Percentiles rank a stretch among this genome's conserved stretches.
Evolutionary conservation across 306 rosid genomes (phyloP).

Genomic region (Dalbergia cochinchinensis): DNA sequence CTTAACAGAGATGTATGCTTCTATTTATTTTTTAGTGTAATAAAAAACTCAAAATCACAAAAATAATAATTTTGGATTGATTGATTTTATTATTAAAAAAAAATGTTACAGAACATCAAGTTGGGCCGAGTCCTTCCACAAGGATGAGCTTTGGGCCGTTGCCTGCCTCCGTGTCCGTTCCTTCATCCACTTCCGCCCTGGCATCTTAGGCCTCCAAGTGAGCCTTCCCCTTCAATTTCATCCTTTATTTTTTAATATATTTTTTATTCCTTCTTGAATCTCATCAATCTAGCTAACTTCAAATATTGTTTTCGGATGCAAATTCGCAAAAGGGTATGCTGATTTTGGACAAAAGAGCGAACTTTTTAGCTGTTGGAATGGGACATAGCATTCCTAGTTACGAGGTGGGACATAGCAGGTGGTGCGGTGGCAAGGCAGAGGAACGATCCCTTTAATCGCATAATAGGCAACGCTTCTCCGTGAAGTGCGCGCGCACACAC

Average conservation of each 20-base stretch:
- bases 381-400: neutral
- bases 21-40: too few relatives aligned
- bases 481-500: neutral
- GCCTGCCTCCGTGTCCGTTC: conserved; percentile 89
- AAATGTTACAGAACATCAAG: too few relatives aligned
- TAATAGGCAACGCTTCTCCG: too few relatives aligned
- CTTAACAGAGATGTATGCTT: too few relatives aligned
- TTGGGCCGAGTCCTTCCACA: conserved; percentile 60
- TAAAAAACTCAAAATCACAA: too few relatives aligned
- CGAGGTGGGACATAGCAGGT: too few relatives aligned
- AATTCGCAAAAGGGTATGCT: conserved; percentile 24
- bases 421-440: too few relatives aligned
- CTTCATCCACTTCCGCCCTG: conserved; percentile 64
- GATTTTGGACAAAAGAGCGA: conserved; percentile 28
- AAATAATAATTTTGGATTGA: too few relatives aligned
- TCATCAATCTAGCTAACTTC: conserved; percentile 3
- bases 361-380: neutral
- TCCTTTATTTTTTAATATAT: too few relatives aligned
- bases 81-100: too few relatives aligned
- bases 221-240: conserved; percentile 41
- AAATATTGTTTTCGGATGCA: neutral
- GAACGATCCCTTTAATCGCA: too few relatives aligned
- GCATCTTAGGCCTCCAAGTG: conserved; percentile 66
- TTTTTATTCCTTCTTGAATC: neutral
- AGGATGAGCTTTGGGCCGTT: conserved; percentile 88